phyloP scores from a whole-genome alignment of 176 grass and related monocot genomes.

The Paspalum vaginatum region DNA sequence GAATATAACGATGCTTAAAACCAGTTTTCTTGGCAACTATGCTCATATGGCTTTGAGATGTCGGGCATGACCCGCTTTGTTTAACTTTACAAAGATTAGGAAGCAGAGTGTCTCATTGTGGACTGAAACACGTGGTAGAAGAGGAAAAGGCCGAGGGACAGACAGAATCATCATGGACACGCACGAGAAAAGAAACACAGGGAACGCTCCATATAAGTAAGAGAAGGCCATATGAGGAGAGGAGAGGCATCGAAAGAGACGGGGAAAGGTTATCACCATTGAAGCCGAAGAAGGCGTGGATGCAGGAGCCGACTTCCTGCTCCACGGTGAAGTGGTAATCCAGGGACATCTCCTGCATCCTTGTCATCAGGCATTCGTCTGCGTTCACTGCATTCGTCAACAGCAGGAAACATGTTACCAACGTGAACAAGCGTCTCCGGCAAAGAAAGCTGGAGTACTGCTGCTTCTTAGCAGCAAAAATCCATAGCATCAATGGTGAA shows the following conservation, averaged over 20 bases:
- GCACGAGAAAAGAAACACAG: neutral
- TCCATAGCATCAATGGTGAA: neutral
- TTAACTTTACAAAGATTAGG: neutral
- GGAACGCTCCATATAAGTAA: neutral
- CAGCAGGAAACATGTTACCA: neutral
- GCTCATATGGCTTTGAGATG: conserved; percentile 4
- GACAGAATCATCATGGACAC: neutral
- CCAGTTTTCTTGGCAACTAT: neutral
- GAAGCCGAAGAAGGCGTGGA: conserved; percentile 71
- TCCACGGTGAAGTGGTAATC: conserved; percentile 85
- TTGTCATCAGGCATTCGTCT: conserved; percentile 82
- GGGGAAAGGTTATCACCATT: conserved; percentile 51
- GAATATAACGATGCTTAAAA: neutral
- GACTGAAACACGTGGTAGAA: neutral
- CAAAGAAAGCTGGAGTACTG: neutral
- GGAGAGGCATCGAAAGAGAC: neutral
- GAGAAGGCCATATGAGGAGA: neutral
- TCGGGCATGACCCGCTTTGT: neutral
- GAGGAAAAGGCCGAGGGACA: neutral
- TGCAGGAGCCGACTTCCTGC: conserved; percentile 69
- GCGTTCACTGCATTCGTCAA: conserved; percentile 53
- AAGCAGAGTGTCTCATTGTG: neutral
- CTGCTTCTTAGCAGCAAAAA: neutral
- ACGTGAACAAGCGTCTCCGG: neutral
- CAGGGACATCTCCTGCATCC: conserved; percentile 86